Percentiles rank a stretch among this genome's conserved stretches.
Evolutionary conservation across 371 early-diverging fungal species (phyloP).

Genomic region (Parasitella parasitica): DNA sequence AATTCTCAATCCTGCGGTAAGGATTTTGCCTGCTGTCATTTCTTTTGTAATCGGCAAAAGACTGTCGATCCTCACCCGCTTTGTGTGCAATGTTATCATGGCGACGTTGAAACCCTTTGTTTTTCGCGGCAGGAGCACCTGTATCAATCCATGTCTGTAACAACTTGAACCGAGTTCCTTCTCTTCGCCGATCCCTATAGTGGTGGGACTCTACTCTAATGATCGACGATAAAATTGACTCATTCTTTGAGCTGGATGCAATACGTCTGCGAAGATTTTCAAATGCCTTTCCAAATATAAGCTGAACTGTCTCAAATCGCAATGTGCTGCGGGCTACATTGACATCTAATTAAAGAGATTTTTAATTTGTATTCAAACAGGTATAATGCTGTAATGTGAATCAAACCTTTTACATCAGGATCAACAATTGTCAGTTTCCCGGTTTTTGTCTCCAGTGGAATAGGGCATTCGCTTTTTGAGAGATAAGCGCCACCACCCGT

Average conservation of each 20-base stretch:
- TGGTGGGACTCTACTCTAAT: slow-evolving; percentile 13
- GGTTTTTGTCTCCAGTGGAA: neutral
- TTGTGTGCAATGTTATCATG: neutral
- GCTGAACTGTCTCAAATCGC: slow-evolving; percentile 1
- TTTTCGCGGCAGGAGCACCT: neutral
- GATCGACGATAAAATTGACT: slow-evolving; percentile 17
- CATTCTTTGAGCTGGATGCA: neutral
- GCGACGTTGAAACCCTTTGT: neutral
- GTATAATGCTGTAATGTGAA: too few species aligned
- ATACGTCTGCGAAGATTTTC: neutral
- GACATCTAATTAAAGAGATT: neutral
- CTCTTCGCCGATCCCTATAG: slow-evolving; percentile 4
- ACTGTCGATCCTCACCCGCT: neutral
- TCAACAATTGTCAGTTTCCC: slow-evolving; percentile 18
- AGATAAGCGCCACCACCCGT: slow-evolving; percentile 1
- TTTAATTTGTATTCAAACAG: neutral
- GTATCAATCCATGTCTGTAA: neutral
- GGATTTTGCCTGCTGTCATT: neutral
- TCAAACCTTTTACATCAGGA: slow-evolving; percentile 16
- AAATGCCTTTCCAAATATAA: neutral
- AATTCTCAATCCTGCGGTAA: neutral
- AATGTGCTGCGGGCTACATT: slow-evolving; percentile 23
- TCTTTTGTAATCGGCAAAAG: neutral
- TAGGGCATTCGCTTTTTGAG: neutral
- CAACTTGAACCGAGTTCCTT: slow-evolving; percentile 9